These are phyloP conservation scores for Styphnolobium japonicum DNA, from an alignment of 306 rosid genomes.

Conservation along the genomic window DNA sequence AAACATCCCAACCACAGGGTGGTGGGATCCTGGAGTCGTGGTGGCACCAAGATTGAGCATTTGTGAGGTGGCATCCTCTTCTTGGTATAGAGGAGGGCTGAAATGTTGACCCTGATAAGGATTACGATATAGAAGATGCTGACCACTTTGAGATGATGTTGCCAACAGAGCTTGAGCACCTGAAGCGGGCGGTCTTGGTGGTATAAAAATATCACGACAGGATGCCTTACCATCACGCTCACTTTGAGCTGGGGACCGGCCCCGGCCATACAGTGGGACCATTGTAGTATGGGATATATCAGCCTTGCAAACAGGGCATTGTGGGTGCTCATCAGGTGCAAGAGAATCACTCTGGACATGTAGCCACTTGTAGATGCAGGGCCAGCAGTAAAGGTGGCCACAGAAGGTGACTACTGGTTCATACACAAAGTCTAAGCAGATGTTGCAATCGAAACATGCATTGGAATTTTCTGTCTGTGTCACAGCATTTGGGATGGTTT, in stretches of 20 bases:
- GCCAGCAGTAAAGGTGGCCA: constrained; percentile 98
- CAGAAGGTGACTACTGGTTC: constrained; percentile 94
- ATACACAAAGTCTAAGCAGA: constrained; percentile 73
- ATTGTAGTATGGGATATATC: constrained; percentile 70
- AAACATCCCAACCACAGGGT: constrained; percentile 62
- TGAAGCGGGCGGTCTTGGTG: constrained; percentile 83
- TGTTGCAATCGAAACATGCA: constrained; percentile 83
- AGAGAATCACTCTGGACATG: constrained; percentile 75
- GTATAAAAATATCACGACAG: constrained; percentile 39
- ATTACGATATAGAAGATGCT: constrained; percentile 69
- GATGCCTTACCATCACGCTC: constrained; percentile 35
- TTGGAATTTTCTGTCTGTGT: constrained; percentile 46
- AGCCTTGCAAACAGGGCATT: constrained; percentile 94
- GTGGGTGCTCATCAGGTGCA: constrained; percentile 71
- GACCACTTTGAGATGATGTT: constrained; percentile 39
- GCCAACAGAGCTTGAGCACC: constrained; percentile 40
- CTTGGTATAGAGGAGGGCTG: constrained; percentile 35
- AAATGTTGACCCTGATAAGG: constrained; percentile 65
- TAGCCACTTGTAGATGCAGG: constrained; percentile 95
- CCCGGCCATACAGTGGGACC: constrained; percentile 86
- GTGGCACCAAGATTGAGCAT: constrained; percentile 46
- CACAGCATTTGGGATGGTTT: constrained; percentile 34
- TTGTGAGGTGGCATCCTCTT: constrained; percentile 49
- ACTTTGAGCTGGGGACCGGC: constrained; percentile 39
- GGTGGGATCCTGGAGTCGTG: constrained; percentile 43